Conservation (phyloP, 768 basidiomycete species). For the Phaeotremella skinneri region DNA sequence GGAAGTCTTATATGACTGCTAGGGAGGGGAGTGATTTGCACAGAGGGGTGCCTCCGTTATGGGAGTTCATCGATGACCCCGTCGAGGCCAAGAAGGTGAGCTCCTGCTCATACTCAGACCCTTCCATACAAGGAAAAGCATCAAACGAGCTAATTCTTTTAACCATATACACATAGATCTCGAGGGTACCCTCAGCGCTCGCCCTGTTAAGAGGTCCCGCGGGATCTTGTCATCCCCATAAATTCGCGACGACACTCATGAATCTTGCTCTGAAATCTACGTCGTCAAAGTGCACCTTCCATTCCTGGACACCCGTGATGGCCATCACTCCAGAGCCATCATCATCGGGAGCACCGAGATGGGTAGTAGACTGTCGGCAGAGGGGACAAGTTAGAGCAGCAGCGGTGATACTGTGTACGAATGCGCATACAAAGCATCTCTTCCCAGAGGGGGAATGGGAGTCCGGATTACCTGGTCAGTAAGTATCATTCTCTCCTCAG, state of each 20-base stretch:
- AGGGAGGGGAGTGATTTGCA: conserved; percentile 5
- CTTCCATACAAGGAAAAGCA: no score
- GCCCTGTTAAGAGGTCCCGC: conserved; percentile 20
- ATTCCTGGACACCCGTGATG: conserved; percentile 29
- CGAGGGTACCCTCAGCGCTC: conserved; percentile 16
- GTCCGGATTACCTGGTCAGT: no score
- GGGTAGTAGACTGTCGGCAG: conserved; percentile 12
- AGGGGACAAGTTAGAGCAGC: conserved; percentile 20
- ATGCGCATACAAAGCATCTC: conserved; percentile 20
- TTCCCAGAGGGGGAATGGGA: no score
- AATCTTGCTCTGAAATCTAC: conserved; percentile 17
- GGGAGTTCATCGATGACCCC: conserved; percentile 55
- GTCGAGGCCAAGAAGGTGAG: conserved; percentile 57
- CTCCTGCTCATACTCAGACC: no score
- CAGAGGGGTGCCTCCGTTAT: conserved; percentile 12
- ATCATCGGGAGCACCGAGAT: background rate
- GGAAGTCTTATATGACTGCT: conserved; percentile 9
- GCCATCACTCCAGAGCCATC: background rate
- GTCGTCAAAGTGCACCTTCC: conserved; percentile 6
- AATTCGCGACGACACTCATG: conserved; percentile 27
- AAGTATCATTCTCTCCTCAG: background rate
- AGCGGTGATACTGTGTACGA: conserved; percentile 25
- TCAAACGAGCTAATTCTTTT: background rate
- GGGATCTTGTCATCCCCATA: conserved; percentile 32
- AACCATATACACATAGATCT: no score